Percentiles rank a stretch among this genome's conserved stretches.
Evolutionary conservation across 2,329 filamentous ascomycete genomes (phyloP).

Genomic region (Penicillium sp.): DNA sequence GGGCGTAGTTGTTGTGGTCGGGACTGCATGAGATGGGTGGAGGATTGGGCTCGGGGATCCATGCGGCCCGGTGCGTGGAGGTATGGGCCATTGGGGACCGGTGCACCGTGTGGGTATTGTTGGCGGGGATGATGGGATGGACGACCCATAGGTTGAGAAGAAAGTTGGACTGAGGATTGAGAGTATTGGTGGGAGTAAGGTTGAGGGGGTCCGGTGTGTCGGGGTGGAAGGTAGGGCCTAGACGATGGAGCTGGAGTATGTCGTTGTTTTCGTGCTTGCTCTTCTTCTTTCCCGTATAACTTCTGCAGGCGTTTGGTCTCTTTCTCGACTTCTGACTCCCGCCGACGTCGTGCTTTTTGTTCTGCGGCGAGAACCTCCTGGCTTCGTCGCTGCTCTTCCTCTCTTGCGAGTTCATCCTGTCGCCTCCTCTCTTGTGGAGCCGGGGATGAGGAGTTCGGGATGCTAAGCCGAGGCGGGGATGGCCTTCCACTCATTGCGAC

Average conservation of each 20-base stretch:
- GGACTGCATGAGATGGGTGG: conserved; percentile 19
- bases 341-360: conserved; percentile 42
- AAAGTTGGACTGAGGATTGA: conserved; percentile 25
- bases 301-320: conserved; percentile 73
- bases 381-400: conserved; percentile 54
- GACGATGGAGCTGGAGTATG: conserved; percentile 12
- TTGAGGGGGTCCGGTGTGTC: conserved; percentile 16
- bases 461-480: conserved; percentile 10
- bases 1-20: conserved; percentile 12
- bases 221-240: conserved; percentile 22
- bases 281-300: conserved; percentile 53
- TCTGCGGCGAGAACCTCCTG: conserved; percentile 53
- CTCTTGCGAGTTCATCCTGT: conserved; percentile 46
- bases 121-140: conserved; percentile 19
- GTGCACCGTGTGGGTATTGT: conserved; percentile 12
- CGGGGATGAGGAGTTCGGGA: conserved; percentile 15
- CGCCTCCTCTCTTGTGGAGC: conserved; percentile 17
- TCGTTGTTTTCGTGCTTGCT: conserved; percentile 29
- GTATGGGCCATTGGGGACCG: conserved; percentile 21
- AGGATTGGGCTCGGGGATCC: conserved; percentile 24
- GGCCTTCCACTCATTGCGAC: conserved; percentile 17
- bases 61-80: conserved; percentile 14
- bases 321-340: conserved; percentile 61
- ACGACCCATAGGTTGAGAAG: conserved; percentile 8
- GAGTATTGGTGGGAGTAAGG: conserved; percentile 20